phyloP scores from a whole-genome alignment of 352 stramenopile genomes.

The Globisporangium lucens region DNA sequence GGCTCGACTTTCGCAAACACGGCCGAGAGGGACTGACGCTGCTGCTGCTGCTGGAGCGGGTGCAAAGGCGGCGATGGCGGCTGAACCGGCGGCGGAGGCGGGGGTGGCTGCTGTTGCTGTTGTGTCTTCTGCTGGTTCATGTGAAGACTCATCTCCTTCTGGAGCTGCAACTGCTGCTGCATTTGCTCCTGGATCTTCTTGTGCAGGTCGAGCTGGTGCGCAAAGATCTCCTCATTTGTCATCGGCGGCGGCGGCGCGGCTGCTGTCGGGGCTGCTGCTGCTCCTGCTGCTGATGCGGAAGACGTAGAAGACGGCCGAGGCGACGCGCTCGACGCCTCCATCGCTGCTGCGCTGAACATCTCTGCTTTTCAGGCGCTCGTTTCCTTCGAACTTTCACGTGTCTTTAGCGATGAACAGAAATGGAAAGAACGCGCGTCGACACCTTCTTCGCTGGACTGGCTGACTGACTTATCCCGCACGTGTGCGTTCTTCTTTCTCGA shows the following conservation, averaged over 20 bases:
- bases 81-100: constrained; percentile 1
- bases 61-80: constrained; percentile 21
- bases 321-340: constrained; percentile 3
- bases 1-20: constrained; percentile 71
- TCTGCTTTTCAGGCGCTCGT: neutral
- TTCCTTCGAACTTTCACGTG: constrained; percentile 10
- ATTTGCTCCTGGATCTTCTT: constrained; percentile 87
- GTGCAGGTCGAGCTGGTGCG: constrained; percentile 79
- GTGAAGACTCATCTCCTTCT: constrained; percentile 84
- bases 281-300: neutral
- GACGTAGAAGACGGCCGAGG: constrained; percentile 10
- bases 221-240: constrained; percentile 76
- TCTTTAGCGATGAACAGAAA: neutral
- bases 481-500: neutral
- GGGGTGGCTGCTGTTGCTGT: constrained; percentile 11
- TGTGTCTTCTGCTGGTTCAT: constrained; percentile 30
- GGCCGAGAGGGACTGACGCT: constrained; percentile 50
- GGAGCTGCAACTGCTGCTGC: constrained; percentile 81
- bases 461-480: neutral
- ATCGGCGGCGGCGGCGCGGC: constrained; percentile 30
- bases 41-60: constrained; percentile 16
- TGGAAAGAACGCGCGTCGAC: neutral
- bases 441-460: neutral
- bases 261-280: neutral
- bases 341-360: constrained; percentile 11